Conservation (phyloP, 768 basidiomycete species). For the Agaricus bisporus region DNA sequence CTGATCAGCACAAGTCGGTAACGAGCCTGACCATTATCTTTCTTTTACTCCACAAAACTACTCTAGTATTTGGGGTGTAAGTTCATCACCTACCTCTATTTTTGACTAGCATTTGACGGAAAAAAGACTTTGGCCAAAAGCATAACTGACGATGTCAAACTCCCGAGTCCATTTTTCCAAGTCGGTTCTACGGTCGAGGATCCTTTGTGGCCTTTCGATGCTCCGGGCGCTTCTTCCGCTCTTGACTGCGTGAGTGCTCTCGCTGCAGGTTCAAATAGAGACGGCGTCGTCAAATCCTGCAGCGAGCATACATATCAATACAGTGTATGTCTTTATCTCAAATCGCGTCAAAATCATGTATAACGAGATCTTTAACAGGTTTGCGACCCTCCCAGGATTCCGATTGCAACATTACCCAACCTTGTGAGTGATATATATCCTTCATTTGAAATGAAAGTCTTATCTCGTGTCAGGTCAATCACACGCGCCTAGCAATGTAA, state of each 20-base stretch:
- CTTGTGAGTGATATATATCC: slow-evolving; percentile 23
- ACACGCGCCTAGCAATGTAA: slow-evolving; percentile 42
- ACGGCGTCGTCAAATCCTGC: slow-evolving; percentile 36
- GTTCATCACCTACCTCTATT: slow-evolving; percentile 2
- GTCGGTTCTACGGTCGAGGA: slow-evolving; percentile 45
- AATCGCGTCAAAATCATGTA: not conserved
- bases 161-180: slow-evolving; percentile 37
- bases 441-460: not conserved
- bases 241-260: slow-evolving; percentile 45
- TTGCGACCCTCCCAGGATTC: slow-evolving; percentile 35
- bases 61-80: slow-evolving; percentile 37
- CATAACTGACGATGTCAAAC: slow-evolving; percentile 23
- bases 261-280: slow-evolving; percentile 37
- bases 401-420: slow-evolving; percentile 44
- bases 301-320: slow-evolving; percentile 54
- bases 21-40: slow-evolving; percentile 49
- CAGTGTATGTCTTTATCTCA: slow-evolving; percentile 26
- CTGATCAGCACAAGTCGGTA: slow-evolving; percentile 33
- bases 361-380: slow-evolving; percentile 20
- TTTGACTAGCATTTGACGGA: not conserved
- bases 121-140: slow-evolving; percentile 43
- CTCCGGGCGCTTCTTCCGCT: slow-evolving; percentile 33
- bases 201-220: slow-evolving; percentile 45
- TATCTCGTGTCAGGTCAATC: slow-evolving; percentile 38
- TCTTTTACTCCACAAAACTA: slow-evolving; percentile 38